phyloP scores from a whole-genome alignment of 768 basidiomycete genomes.

The Asterophora parasitica region DNA sequence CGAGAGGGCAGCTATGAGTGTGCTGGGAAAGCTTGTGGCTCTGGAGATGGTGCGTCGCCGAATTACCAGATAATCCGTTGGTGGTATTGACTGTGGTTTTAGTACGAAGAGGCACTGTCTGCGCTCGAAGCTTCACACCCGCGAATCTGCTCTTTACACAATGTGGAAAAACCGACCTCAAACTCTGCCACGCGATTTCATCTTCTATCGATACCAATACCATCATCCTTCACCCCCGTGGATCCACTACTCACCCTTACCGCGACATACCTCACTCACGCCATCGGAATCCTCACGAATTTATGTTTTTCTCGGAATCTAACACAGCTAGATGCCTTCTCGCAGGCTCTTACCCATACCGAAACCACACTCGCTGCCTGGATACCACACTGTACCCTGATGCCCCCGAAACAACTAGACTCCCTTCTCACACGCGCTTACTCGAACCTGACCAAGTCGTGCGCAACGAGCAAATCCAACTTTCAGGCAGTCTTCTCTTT shows the following conservation, averaged over 20 bases:
- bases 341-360: constrained; percentile 22
- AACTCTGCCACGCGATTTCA: constrained; percentile 14
- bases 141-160: constrained; percentile 33
- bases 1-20: constrained; percentile 66
- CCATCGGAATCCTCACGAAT: constrained; percentile 39
- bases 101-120: constrained; percentile 51
- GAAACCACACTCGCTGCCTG: constrained; percentile 43
- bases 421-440: constrained; percentile 57
- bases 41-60: constrained; percentile 62
- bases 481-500: constrained; percentile 26
- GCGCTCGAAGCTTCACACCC: constrained; percentile 44
- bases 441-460: constrained; percentile 43
- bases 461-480: constrained; percentile 17
- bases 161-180: constrained; percentile 12
- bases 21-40: constrained; percentile 61
- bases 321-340: constrained; percentile 20
- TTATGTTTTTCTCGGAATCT: constrained; percentile 10
- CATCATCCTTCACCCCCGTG: constrained; percentile 22
- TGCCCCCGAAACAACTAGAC: constrained; percentile 54
- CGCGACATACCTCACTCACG: constrained; percentile 55
- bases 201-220: constrained; percentile 42
- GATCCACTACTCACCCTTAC: constrained; percentile 46
- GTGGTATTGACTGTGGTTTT: background rate
- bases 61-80: background rate
- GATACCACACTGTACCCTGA: constrained; percentile 37